Evolutionary conservation across 495 filamentous ascomycete genomes (phyloP), one percentile per base, ranked within the genome.

Genomic region (Neurospora sp.): DNA sequence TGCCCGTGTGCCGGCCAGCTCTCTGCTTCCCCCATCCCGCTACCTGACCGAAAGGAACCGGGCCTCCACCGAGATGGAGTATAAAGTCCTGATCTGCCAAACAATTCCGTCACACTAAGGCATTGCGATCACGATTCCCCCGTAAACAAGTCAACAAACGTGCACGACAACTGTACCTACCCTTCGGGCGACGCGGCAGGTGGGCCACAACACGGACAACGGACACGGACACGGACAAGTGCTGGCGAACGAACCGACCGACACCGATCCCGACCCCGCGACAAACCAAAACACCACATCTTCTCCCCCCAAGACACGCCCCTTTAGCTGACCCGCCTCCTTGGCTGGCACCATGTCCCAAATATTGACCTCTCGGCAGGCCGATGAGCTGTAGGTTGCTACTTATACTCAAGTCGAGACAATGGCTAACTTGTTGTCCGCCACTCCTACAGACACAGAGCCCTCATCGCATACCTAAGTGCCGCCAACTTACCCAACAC

Each of bases 381-480:
- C 93, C 74, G 93, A 93, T 81, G 92, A 96, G 88, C 91, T 95
- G 93, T 95, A 88, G 80, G 89, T 85, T 18, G 6, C 68, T 31
- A 16, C 22, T 16, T 61, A 1, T 16, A 35, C 5, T 44, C 38
- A n/a, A 41, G 46, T 53, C 39, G 27, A 41, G 70, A 41, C 40
- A 18, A 68, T 12, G 38, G 73, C 75, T 78, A 73, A 76, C 76
- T 69, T 22, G 41, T n/a, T 40, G 48, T 14, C 46, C 41, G 9
- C 44, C 48, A 31, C 27, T 37, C 68, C 48, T 1, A 38, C 84
- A 97, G 94, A 78, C 93, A 97, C 83, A 94, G 95, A 84, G 89
- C 93, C 41, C 91, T 97, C 69, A 91, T 97, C 72, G 94, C 94
- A 77, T 97, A 97, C 80, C 87, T 97, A 20, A 85, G 87, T 53